A percentile compares a stretch with the other conserved stretches of the same genome.
Evolutionary conservation across 2,329 filamentous ascomycete genomes (phyloP).

Genomic region (Pseudonectria foliicola): DNA sequence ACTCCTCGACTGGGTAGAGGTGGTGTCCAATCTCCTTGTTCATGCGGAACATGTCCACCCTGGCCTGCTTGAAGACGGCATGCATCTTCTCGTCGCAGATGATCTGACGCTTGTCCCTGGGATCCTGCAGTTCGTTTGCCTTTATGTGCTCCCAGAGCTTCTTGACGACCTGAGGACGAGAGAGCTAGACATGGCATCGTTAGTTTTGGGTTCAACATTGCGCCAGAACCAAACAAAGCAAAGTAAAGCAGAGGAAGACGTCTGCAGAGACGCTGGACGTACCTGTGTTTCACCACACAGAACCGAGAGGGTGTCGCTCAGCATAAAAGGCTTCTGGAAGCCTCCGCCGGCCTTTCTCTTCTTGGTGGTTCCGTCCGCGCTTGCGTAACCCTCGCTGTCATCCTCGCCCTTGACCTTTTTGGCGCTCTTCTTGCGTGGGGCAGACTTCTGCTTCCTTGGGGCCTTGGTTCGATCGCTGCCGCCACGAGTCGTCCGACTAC

Average conservation of each 20-base stretch:
- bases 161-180: slow-evolving; percentile 92
- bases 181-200: slow-evolving; percentile 50
- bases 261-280: slow-evolving; percentile 20
- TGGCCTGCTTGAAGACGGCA: slow-evolving; percentile 83
- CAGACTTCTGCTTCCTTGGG: slow-evolving; percentile 58
- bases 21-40: slow-evolving; percentile 92
- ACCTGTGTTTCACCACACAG: slow-evolving; percentile 64
- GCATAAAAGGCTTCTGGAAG: slow-evolving; percentile 80
- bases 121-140: slow-evolving; percentile 79
- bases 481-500: slow-evolving; percentile 69
- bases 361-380: slow-evolving; percentile 48
- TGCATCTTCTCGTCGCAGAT: slow-evolving; percentile 86
- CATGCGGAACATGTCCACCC: slow-evolving; percentile 99
- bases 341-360: slow-evolving; percentile 84
- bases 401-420: slow-evolving; percentile 72
- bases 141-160: slow-evolving; percentile 96
- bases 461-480: slow-evolving; percentile 53
- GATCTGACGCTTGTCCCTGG: slow-evolving; percentile 85
- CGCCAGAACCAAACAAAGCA: too few relatives aligned
- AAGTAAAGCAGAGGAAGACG: neutral
- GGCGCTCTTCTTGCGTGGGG: slow-evolving; percentile 62
- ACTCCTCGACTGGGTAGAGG: slow-evolving; percentile 70
- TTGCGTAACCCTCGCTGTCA: slow-evolving; percentile 67
- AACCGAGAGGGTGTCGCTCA: slow-evolving; percentile 62
- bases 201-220: too few relatives aligned